A percentile compares a stretch with the other conserved stretches of the same genome.
phyloP scores from a whole-genome alignment of 257 asterid species.

The Coffea canephora region DNA sequence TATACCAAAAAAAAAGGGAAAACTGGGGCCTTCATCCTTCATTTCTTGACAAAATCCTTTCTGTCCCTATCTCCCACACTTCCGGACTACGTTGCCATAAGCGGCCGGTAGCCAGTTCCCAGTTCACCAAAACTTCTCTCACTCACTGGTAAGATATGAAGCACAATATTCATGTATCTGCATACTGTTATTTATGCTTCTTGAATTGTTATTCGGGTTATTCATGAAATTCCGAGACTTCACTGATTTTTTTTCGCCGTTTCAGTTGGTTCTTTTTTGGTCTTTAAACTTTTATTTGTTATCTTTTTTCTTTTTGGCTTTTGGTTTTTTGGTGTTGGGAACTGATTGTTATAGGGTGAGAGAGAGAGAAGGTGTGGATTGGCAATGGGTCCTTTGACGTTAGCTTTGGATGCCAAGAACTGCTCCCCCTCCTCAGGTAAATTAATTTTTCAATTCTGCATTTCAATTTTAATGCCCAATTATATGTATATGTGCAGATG shows the following conservation, averaged over 20 bases:
- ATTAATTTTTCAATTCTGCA: neutral
- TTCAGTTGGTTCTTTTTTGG: neutral
- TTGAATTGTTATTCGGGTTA: neutral
- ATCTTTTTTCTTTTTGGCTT: no score
- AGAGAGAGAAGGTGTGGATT: neutral
- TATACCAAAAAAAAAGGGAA: no score
- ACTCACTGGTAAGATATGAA: neutral
- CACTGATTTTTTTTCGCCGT: neutral
- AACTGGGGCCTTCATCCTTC: neutral
- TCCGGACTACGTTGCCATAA: no score
- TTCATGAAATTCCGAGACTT: neutral
- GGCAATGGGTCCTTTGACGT: conserved; percentile 60
- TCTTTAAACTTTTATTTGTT: no score
- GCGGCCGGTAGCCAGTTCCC: no score
- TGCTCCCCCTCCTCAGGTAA: conserved; percentile 32
- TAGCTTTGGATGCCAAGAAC: conserved; percentile 59
- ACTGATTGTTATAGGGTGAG: neutral
- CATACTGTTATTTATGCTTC: no score
- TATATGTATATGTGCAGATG: neutral
- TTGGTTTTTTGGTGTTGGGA: no score
- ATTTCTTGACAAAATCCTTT: no score
- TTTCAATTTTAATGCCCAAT: neutral
- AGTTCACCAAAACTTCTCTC: neutral
- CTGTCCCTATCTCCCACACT: no score
- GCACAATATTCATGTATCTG: neutral